phyloP scores from a whole-genome alignment of 306 rosid genomes.

The Rosa rugosa region DNA sequence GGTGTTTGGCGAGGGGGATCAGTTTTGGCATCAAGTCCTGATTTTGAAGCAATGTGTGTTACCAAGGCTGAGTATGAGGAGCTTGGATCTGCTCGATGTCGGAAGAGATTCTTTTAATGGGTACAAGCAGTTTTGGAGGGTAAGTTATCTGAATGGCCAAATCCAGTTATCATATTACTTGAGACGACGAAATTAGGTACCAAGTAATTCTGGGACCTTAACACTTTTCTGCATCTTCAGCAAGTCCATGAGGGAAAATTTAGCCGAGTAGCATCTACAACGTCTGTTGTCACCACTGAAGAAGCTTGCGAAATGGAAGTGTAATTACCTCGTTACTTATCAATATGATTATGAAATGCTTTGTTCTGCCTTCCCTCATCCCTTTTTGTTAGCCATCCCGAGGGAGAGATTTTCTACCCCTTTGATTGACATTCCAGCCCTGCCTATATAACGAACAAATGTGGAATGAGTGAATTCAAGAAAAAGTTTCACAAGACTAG shows the following conservation, averaged over 20 bases:
- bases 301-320: neutral
- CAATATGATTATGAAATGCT: constrained; percentile 12
- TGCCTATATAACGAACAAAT: neutral
- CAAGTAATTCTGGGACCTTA: neutral
- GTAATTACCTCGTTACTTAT: constrained; percentile 3
- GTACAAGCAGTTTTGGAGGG: constrained; percentile 11
- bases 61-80: constrained; percentile 96
- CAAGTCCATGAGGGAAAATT: neutral
- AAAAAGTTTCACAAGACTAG: neutral
- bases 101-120: constrained; percentile 75
- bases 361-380: constrained; percentile 1
- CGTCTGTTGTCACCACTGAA: neutral
- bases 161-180: constrained; percentile 9
- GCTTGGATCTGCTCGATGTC: constrained; percentile 95
- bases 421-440: neutral
- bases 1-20: constrained; percentile 99
- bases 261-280: neutral
- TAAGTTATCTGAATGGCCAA: neutral
- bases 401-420: neutral
- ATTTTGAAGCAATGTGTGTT: constrained; percentile 90
- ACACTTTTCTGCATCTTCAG: neutral
- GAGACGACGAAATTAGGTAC: neutral
- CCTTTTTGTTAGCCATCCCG: neutral
- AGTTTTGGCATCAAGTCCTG: constrained; percentile 83
- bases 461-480: constrained; percentile 5